These are phyloP conservation scores for Alternaria conjuncta DNA, from an alignment of 2,329 filamentous ascomycete genomes.

Conservation along the genomic window DNA sequence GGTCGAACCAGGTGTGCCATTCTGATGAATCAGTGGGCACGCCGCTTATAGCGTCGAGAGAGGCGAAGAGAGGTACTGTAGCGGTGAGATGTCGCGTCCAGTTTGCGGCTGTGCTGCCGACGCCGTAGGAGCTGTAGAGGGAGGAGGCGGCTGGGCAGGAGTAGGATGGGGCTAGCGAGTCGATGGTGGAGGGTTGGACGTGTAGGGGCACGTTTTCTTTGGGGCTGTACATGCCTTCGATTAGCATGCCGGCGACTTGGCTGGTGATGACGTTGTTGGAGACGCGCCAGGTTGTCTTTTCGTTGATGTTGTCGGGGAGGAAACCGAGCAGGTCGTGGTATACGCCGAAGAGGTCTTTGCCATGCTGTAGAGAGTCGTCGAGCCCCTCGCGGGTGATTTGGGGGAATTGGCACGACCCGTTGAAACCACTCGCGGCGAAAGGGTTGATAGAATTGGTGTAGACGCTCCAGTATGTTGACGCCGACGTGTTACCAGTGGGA, in stretches of 20 bases:
- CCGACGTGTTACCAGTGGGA: conserved; percentile 55
- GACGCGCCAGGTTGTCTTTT: conserved; percentile 69
- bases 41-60: conserved; percentile 72
- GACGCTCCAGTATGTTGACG: conserved; percentile 69
- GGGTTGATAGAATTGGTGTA: conserved; percentile 70
- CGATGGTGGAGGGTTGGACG: conserved; percentile 63
- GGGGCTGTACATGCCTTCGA: conserved; percentile 66
- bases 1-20: conserved; percentile 77
- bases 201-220: conserved; percentile 31
- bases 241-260: conserved; percentile 78
- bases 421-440: conserved; percentile 69
- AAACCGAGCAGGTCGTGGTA: conserved; percentile 74
- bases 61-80: conserved; percentile 61
- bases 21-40: conserved; percentile 62
- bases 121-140: conserved; percentile 55
- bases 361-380: conserved; percentile 77
- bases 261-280: conserved; percentile 84
- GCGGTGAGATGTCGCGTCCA: conserved; percentile 71
- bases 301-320: conserved; percentile 60
- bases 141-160: conserved; percentile 62
- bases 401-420: conserved; percentile 79
- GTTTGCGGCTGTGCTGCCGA: conserved; percentile 49
- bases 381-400: conserved; percentile 77
- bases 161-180: conserved; percentile 78
- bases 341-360: conserved; percentile 76